Evolutionary conservation across 768 basidiomycete genomes (phyloP).

Genomic region (Scleroderma bovista): DNA sequence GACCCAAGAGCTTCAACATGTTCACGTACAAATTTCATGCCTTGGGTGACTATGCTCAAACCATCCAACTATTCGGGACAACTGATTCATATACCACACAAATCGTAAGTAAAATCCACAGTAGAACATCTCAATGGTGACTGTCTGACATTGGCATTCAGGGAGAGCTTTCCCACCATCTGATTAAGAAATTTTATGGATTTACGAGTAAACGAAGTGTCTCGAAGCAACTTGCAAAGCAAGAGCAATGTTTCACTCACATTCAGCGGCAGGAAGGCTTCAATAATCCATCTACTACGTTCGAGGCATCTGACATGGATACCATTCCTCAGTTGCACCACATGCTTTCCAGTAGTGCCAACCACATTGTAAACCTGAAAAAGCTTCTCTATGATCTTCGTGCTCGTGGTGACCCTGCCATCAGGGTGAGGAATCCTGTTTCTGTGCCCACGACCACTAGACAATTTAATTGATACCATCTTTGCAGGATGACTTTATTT

Average conservation of each 20-base stretch:
- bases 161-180: slow-evolving; percentile 31
- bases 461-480: too few species aligned
- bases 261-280: slow-evolving; percentile 4
- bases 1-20: slow-evolving; percentile 16
- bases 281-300: too few species aligned
- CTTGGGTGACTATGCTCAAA: slow-evolving; percentile 16
- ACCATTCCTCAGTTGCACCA: too few species aligned
- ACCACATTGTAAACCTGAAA: too few species aligned
- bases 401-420: too few species aligned
- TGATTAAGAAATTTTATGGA: slow-evolving; percentile 24
- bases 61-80: slow-evolving; percentile 17
- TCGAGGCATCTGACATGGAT: too few species aligned
- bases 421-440: too few species aligned
- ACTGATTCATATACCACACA: slow-evolving; percentile 27
- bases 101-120: slow-evolving; percentile 16
- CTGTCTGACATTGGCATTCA: too few species aligned
- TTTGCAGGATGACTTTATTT: too few species aligned
- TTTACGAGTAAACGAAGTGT: slow-evolving; percentile 19
- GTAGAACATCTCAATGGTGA: not conserved
- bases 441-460: too few species aligned
- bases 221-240: slow-evolving; percentile 5
- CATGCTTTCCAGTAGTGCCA: too few species aligned
- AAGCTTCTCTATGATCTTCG: too few species aligned
- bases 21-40: slow-evolving; percentile 27
- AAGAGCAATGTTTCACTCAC: slow-evolving; percentile 7